Evolutionary conservation across 495 filamentous ascomycete species (phyloP), one percentile per base, ranked within the genome.

Genomic region (Friedmanniomyces endolithicus): DNA sequence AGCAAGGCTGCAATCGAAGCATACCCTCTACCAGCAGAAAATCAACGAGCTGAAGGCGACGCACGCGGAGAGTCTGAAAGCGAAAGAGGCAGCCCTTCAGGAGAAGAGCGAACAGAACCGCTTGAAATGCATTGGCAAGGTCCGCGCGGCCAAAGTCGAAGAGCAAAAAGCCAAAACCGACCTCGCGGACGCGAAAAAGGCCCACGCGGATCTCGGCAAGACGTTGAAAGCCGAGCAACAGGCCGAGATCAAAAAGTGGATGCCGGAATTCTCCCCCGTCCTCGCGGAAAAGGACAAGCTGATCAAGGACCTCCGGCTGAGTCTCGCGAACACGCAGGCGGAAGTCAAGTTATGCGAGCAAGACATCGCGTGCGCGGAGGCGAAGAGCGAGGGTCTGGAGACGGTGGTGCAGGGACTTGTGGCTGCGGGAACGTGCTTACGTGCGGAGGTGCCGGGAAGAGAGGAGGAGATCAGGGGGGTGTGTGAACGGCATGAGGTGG

Each of bases 141-240:
- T 47, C 12, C 4, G 9, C 2, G 23, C 19, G 2, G 44, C 44
- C 3, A 23, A 22, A 14, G 29, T 11, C 24, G 34, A 35, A 8
- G 29, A 33, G 12, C 19, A 47, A 14, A 19, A 20, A 25, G 44
- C 44, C 12, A 47, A 47, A 20, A 29, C 2, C 11, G 19, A 23
- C 7, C 12, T 24, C 4, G 24, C 20, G 65, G 88, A 95, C 24
- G 81, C 83, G 43, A 71, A 52, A 33, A 69, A 48, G 52, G 65
- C 12, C 34, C 24, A 50, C 85, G 83, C 71, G 70, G 76, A 25
- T 64, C 70, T 53, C 80, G 82, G 48, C 86, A 83, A 73, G 74
- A 56, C 70, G 11, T 67, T 66, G 50, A 80, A 79, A 65, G 81
- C 79, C 51, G 80, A 81, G 68, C 80, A 83, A 70, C 75, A 63